Conservation (phyloP, 345 rosid genomes). For the Citrus hindsii region DNA sequence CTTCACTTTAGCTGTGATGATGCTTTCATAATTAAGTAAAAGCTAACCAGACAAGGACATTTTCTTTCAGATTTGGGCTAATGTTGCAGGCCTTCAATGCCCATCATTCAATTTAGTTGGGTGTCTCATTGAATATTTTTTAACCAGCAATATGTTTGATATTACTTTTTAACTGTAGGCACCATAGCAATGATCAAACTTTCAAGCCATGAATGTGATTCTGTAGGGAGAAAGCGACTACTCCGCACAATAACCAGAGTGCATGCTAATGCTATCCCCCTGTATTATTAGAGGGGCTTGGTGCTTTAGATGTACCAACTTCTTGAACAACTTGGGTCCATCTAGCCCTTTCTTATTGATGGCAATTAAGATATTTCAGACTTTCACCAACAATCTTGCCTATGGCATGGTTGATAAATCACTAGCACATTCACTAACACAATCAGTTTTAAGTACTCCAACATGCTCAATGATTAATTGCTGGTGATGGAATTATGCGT, state of each 20-base stretch:
- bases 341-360: conserved; percentile 12
- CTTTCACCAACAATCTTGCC: not conserved
- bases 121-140: not conserved
- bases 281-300: not conserved
- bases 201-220: not conserved
- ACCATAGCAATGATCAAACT: not conserved
- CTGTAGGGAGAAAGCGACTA: conserved; percentile 28
- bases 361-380: conserved; percentile 15
- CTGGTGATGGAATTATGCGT: not conserved
- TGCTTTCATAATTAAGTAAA: not conserved
- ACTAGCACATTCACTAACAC: conserved; percentile 1
- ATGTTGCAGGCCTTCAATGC: not conserved
- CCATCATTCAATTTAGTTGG: not conserved
- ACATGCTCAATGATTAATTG: not conserved
- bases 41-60: not conserved
- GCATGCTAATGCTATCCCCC: conserved; percentile 19
- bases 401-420: no score
- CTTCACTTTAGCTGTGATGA: not conserved
- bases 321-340: conserved; percentile 23
- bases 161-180: not conserved
- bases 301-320: conserved; percentile 4
- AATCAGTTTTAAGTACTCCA: not conserved
- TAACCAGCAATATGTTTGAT: not conserved
- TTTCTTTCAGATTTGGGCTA: not conserved
- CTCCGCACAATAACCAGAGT: conserved; percentile 15